Evolutionary conservation across 805 yeast species (phyloP).

Genomic region (Yamadazyma endophytica): DNA sequence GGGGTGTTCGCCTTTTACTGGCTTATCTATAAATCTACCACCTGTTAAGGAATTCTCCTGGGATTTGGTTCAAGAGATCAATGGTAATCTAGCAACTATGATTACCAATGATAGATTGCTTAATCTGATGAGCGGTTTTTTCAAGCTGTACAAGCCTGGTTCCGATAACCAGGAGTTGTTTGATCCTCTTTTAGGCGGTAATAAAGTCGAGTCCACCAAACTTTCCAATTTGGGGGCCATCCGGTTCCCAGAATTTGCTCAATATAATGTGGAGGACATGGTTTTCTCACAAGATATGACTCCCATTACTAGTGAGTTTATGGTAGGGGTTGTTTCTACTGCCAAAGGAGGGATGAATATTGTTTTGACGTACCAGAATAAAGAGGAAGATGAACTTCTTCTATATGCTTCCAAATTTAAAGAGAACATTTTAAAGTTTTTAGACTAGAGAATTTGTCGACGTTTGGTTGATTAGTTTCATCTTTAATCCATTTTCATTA

Average conservation of each 20-base stretch:
- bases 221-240: conserved; percentile 34
- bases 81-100: conserved; percentile 14
- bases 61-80: conserved; percentile 24
- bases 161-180: conserved; percentile 18
- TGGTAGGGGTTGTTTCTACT: conserved; percentile 27
- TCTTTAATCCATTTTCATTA: no score
- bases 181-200: conserved; percentile 15
- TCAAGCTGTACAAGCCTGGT: conserved; percentile 10
- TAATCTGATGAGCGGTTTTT: conserved; percentile 17
- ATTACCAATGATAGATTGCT: conserved; percentile 20
- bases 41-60: conserved; percentile 29
- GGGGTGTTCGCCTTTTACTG: conserved; percentile 32
- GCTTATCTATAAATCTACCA: conserved; percentile 25
- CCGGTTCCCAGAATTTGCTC: conserved; percentile 16
- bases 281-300: conserved; percentile 36
- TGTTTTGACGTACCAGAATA: conserved; percentile 24
- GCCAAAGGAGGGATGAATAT: conserved; percentile 30
- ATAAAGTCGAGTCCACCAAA: conserved; percentile 28
- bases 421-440: conserved; percentile 15
- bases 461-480: no score
- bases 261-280: conserved; percentile 20
- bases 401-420: conserved; percentile 18
- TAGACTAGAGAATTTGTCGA: no score
- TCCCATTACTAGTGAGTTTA: conserved; percentile 30
- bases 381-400: conserved; percentile 18